Evolutionary conservation across 768 basidiomycete genomes (phyloP).

Genomic region (Termitomyces sp.): DNA sequence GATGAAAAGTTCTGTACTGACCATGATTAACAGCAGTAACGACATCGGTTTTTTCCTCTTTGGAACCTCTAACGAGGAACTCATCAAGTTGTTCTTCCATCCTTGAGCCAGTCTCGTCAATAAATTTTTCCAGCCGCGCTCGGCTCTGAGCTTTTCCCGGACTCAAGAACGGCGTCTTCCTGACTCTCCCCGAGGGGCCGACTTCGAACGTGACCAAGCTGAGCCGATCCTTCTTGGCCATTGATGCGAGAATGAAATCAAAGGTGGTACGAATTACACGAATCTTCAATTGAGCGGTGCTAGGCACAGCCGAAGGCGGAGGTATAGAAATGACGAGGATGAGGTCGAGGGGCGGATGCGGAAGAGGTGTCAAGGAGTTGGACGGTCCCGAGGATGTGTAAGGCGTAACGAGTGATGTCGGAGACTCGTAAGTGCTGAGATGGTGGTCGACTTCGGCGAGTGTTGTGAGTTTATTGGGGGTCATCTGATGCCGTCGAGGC

Average conservation of each 20-base stretch:
- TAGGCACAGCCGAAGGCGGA: slow-evolving; percentile 59
- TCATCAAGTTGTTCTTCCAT: slow-evolving; percentile 37
- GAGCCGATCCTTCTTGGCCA: slow-evolving; percentile 75
- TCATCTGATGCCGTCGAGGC: slow-evolving; percentile 28
- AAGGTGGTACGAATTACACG: slow-evolving; percentile 87
- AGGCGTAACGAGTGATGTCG: slow-evolving; percentile 59
- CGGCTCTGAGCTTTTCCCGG: slow-evolving; percentile 66
- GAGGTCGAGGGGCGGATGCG: slow-evolving; percentile 86
- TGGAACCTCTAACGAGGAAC: slow-evolving; percentile 65
- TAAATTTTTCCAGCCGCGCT: slow-evolving; percentile 66
- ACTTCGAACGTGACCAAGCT: slow-evolving; percentile 92
- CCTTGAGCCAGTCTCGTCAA: slow-evolving; percentile 58
- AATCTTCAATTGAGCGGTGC: slow-evolving; percentile 80
- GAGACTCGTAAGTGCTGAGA: slow-evolving; percentile 49
- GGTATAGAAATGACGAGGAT: slow-evolving; percentile 90
- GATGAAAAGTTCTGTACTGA: slow-evolving; percentile 18
- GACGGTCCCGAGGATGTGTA: slow-evolving; percentile 70
- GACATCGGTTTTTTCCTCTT: slow-evolving; percentile 95
- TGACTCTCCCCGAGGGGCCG: slow-evolving; percentile 72
- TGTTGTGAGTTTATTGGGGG: slow-evolving; percentile 48
- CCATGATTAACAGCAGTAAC: slow-evolving; percentile 98
- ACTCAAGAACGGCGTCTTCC: slow-evolving; percentile 91
- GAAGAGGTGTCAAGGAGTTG: slow-evolving; percentile 74
- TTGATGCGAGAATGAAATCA: slow-evolving; percentile 76
- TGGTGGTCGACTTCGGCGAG: slow-evolving; percentile 74